These are phyloP conservation scores for Alternaria viburni DNA, from an alignment of 2,329 filamentous ascomycete species.

Conservation along the genomic window DNA sequence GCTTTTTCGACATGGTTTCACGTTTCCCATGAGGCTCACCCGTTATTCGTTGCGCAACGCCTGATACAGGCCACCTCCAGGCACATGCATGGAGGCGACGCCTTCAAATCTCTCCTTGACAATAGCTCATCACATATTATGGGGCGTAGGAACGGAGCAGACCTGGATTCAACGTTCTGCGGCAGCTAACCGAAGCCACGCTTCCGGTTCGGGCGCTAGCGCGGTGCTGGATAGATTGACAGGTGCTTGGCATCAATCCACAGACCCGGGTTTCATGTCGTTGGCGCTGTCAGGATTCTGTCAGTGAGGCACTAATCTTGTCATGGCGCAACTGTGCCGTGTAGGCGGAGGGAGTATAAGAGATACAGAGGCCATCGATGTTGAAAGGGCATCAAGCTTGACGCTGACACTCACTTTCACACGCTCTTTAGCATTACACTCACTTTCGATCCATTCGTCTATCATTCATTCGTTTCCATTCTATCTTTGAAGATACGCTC, in stretches of 20 bases:
- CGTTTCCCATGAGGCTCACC: conserved; percentile 14
- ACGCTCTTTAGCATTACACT: conserved; percentile 38
- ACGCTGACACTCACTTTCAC: conserved; percentile 42
- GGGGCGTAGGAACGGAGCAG: conserved; percentile 24
- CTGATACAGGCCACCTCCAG: conserved; percentile 15
- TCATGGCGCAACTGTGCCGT: conserved; percentile 22
- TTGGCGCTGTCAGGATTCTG: conserved; percentile 4
- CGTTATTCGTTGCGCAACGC: conserved; percentile 24
- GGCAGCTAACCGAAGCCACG: conserved; percentile 27
- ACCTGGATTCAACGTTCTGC: conserved; percentile 27
- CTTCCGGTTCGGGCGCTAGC: conserved; percentile 20
- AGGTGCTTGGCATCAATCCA: conserved; percentile 28
- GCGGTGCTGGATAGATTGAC: conserved; percentile 35
- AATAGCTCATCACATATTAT: conserved; percentile 26
- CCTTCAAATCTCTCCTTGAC: conserved; percentile 24
- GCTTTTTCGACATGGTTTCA: conserved; percentile 26
- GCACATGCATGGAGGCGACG: conserved; percentile 29
- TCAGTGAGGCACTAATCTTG: conserved; percentile 21
- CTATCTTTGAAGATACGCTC: conserved; percentile 28
- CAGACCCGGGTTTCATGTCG: conserved; percentile 20
- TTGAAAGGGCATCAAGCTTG: conserved; percentile 35
- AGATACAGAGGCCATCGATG: conserved; percentile 13
- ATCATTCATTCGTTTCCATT: conserved; percentile 27
- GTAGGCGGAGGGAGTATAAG: conserved; percentile 32
- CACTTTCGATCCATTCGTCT: conserved; percentile 38